Evolutionary conservation across 179 eudicot species (phyloP).

Genomic region (Camellia oleifera): DNA sequence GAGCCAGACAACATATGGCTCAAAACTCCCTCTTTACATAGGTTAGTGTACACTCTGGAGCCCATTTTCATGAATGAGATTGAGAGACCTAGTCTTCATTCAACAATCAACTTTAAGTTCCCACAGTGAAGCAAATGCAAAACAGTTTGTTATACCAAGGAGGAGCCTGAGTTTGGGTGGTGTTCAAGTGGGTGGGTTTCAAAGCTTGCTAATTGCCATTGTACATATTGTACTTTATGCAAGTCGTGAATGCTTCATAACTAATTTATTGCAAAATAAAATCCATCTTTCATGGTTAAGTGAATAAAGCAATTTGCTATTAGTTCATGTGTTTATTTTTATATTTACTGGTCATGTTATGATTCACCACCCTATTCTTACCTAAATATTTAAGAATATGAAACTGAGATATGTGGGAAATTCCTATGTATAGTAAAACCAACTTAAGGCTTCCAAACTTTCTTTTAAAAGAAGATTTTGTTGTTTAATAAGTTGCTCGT

Average conservation of each 20-base stretch:
- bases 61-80: background rate
- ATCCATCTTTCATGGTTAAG: background rate
- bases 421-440: background rate
- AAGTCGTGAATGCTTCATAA: background rate
- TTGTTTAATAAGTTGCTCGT: background rate
- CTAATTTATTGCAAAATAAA: background rate
- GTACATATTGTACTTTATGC: too few species aligned
- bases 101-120: background rate
- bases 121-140: background rate
- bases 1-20: background rate
- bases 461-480: background rate
- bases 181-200: constrained; percentile 1
- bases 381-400: background rate
- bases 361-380: too few species aligned
- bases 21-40: background rate
- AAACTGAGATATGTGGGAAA: background rate
- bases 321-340: background rate
- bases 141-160: background rate
- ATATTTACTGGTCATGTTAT: background rate
- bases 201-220: background rate
- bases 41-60: background rate
- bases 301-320: background rate
- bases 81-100: background rate
- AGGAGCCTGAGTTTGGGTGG: background rate
- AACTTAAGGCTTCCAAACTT: background rate